Percentiles rank a stretch among this genome's conserved stretches.
phyloP scores from a whole-genome alignment of 139 green algal species.

The Picochlorum sp. region DNA sequence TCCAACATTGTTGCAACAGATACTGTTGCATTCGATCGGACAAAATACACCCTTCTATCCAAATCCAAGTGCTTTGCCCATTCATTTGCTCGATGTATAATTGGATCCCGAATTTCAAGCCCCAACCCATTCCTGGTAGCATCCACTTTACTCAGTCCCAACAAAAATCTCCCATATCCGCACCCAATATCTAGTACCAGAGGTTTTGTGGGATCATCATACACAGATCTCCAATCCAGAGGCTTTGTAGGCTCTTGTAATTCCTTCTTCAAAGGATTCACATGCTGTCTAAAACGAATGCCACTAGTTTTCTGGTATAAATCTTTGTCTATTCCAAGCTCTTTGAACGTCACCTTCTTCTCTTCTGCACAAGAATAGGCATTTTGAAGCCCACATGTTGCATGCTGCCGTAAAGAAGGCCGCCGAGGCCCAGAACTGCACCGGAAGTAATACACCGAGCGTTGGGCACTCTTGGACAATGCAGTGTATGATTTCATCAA shows the following conservation, averaged over 20 bases:
- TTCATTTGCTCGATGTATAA: constrained; percentile 64
- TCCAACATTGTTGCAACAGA: constrained; percentile 47
- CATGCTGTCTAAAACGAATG: constrained; percentile 65
- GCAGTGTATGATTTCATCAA: too few relatives aligned
- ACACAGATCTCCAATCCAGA: constrained; percentile 47
- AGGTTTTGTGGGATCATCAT: constrained; percentile 40
- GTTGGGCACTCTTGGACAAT: too few relatives aligned
- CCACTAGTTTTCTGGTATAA: constrained; percentile 20
- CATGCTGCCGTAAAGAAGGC: too few relatives aligned
- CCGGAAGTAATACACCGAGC: too few relatives aligned
- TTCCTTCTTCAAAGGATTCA: constrained; percentile 63
- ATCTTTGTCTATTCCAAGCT: constrained; percentile 10
- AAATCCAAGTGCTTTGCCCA: constrained; percentile 52
- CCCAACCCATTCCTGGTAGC: constrained; percentile 63
- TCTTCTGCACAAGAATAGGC: too few relatives aligned
- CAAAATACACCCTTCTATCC: constrained; percentile 44
- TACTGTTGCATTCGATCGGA: constrained; percentile 72
- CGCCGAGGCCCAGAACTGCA: too few relatives aligned
- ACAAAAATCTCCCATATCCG: constrained; percentile 69
- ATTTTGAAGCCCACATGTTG: too few relatives aligned
- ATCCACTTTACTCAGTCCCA: constrained; percentile 35
- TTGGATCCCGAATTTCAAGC: constrained; percentile 64
- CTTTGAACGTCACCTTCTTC: not conserved
- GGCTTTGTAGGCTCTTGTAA: constrained; percentile 25
- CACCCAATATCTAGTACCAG: constrained; percentile 78